These are phyloP conservation scores for Suillus tomentosus DNA, from an alignment of 768 basidiomycete species.

Conservation along the genomic window DNA sequence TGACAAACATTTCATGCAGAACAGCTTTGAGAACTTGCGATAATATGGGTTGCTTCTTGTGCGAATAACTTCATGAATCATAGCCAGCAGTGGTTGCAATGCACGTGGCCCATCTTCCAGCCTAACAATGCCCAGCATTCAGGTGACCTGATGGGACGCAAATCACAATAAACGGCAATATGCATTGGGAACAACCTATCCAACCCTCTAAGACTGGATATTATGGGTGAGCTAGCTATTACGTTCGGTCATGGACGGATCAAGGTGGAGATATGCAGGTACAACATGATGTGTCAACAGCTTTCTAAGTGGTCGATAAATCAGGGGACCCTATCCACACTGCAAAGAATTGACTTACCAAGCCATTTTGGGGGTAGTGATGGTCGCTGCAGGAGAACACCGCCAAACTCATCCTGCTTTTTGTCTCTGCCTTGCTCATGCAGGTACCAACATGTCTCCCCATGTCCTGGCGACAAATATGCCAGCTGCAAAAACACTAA, in stretches of 20 bases:
- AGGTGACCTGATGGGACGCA: conserved; percentile 2
- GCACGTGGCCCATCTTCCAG: conserved; percentile 1
- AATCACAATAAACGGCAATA: conserved; percentile 8
- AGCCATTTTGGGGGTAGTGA: neutral
- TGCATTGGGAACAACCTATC: conserved; percentile 7
- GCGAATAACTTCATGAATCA: conserved; percentile 7
- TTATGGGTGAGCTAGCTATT: conserved; percentile 11
- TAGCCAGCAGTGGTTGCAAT: conserved; percentile 2
- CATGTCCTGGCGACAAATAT: conserved; percentile 73
- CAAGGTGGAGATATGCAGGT: conserved; percentile 6
- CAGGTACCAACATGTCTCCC: conserved; percentile 77
- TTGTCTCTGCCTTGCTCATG: conserved; percentile 33
- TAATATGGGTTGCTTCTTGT: neutral
- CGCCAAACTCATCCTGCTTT: neutral
- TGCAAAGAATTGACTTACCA: neutral
- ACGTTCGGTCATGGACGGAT: conserved; percentile 3
- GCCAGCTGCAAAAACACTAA: conserved; percentile 68
- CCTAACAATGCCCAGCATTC: neutral
- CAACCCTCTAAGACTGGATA: conserved; percentile 9
- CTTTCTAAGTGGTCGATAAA: conserved; percentile 1
- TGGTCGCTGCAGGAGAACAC: neutral
- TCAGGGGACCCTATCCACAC: neutral
- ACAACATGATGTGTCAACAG: conserved; percentile 2
- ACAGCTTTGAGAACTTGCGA: neutral
- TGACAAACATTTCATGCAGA: neutral